A percentile compares a stretch with the other conserved stretches of the same genome.
phyloP scores from a whole-genome alignment of 768 basidiomycete species.

The Rhizopogon vesiculosus region DNA sequence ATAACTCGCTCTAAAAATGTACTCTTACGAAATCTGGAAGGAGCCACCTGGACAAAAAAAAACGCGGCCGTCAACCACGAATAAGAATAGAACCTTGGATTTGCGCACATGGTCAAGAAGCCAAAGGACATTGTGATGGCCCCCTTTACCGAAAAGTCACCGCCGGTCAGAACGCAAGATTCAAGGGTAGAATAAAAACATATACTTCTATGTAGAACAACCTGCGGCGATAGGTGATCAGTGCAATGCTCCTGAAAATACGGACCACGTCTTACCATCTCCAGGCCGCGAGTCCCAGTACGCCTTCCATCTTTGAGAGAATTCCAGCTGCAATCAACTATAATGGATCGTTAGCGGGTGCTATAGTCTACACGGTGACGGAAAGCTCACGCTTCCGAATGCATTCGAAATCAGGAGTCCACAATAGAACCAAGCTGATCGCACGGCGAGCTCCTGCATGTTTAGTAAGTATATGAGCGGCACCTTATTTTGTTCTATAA shows the following conservation, averaged over 20 bases:
- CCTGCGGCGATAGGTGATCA: constrained; percentile 30
- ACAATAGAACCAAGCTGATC: constrained; percentile 55
- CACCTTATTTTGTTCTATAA: background rate
- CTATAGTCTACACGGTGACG: background rate
- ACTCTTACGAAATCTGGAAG: constrained; percentile 53
- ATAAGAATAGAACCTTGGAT: background rate
- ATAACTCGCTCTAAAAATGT: background rate
- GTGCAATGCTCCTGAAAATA: background rate
- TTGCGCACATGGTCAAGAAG: constrained; percentile 43
- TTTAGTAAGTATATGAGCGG: background rate
- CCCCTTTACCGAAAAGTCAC: constrained; percentile 35
- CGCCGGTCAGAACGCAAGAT: background rate
- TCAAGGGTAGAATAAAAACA: background rate
- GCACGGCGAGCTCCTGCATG: constrained; percentile 57
- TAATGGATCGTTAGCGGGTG: background rate
- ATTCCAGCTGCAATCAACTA: constrained; percentile 76
- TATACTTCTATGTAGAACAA: constrained; percentile 65
- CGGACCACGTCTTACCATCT: constrained; percentile 42
- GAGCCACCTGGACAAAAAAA: constrained; percentile 38
- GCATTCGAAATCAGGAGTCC: constrained; percentile 63
- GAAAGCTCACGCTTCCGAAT: constrained; percentile 52
- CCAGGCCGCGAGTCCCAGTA: constrained; percentile 65
- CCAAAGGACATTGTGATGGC: constrained; percentile 59
- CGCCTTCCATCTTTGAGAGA: constrained; percentile 63
- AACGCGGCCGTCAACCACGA: background rate